phyloP scores from a whole-genome alignment of 2,329 filamentous ascomycete genomes.

The Diplodia corticola region DNA sequence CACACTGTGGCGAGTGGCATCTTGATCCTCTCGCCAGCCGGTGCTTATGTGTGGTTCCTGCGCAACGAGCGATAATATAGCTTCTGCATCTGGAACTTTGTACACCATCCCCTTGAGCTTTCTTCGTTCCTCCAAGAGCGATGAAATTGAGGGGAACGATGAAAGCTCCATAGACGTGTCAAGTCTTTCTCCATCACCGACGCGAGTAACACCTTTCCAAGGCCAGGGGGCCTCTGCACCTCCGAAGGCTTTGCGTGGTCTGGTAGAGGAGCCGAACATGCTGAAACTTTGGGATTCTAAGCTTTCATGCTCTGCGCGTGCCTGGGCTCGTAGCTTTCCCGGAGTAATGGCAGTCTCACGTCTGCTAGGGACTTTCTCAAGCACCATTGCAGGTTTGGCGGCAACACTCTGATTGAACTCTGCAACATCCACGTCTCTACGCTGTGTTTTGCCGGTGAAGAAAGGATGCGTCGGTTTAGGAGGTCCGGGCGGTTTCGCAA shows the following conservation, averaged over 20 bases:
- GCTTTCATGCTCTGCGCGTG: constrained; percentile 25
- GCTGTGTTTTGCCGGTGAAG: constrained; percentile 59
- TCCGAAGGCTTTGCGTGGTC: constrained; percentile 54
- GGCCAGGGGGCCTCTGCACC: constrained; percentile 74
- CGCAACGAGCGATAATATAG: constrained; percentile 26
- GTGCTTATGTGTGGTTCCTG: neutral
- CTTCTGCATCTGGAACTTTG: constrained; percentile 33
- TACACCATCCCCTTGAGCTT: constrained; percentile 45
- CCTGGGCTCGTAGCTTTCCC: constrained; percentile 46
- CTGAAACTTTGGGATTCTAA: constrained; percentile 30
- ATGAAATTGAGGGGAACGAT: neutral
- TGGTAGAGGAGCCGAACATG: constrained; percentile 21
- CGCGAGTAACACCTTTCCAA: constrained; percentile 61
- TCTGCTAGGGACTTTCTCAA: constrained; percentile 33
- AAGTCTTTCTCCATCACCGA: constrained; percentile 53
- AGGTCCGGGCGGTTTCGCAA: constrained; percentile 34
- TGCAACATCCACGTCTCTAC: constrained; percentile 28
- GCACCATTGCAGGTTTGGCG: constrained; percentile 11
- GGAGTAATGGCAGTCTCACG: constrained; percentile 46
- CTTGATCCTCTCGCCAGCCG: neutral
- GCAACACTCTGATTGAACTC: neutral
- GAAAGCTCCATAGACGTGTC: neutral
- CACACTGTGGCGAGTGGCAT: neutral
- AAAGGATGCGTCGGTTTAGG: constrained; percentile 65
- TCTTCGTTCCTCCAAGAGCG: constrained; percentile 22